Conservation (phyloP, 2,329 filamentous ascomycete genomes). For the Trichoderma simmonsii region DNA sequence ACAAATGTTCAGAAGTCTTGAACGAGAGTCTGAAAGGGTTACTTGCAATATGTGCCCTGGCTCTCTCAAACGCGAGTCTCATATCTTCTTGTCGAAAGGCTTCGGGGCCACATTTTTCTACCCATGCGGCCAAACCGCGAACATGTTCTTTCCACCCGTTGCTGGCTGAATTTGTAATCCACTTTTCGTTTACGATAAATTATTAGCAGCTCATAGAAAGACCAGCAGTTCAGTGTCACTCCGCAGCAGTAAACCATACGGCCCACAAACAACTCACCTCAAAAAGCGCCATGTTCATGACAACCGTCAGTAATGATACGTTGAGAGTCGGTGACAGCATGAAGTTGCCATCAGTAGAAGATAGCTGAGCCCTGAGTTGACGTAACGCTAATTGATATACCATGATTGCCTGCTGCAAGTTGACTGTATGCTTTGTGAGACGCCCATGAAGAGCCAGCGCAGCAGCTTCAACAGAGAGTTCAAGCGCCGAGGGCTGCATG, state of each 20-base stretch:
- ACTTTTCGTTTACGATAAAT: not conserved
- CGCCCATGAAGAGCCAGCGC: not conserved
- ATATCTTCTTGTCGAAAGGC: not conserved
- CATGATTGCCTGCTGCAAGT: not conserved
- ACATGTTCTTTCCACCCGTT: not conserved
- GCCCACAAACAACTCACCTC: not conserved
- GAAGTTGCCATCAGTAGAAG: not conserved
- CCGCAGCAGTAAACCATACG: not conserved
- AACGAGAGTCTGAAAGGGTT: not conserved
- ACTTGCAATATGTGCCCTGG: not conserved
- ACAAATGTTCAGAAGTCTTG: not conserved
- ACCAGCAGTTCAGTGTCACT: not conserved
- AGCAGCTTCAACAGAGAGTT: not conserved
- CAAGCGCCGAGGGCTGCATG: not conserved
- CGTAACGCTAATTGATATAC: not conserved
- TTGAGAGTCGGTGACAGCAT: not conserved
- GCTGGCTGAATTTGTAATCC: not conserved
- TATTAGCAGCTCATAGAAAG: not conserved
- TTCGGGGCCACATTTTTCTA: not conserved
- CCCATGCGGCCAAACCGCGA: not conserved
- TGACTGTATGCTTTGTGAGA: not conserved
- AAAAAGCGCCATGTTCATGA: not conserved
- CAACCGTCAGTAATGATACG: not conserved
- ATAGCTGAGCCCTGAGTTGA: not conserved
- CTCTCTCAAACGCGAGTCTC: not conserved